Base-by-base conservation (phyloP, 176 grass and related monocot genomes). In the Dactylis glomerata region DNA sequence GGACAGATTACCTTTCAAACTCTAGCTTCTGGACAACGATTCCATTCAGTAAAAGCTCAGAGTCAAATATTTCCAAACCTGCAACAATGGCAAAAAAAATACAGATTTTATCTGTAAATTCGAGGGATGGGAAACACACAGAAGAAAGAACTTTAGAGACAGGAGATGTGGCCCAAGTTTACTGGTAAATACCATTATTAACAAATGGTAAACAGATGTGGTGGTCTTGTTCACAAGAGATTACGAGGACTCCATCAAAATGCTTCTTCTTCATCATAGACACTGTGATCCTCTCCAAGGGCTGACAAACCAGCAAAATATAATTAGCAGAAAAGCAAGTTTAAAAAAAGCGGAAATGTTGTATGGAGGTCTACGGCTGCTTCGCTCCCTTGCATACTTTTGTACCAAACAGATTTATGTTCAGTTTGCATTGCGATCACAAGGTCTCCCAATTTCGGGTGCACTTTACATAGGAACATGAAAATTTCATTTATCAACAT, bases 1-100 rank as follows among this genome's bases (percentile, higher is more conserved):
- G 57, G 13, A 64, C 10, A 37, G 23, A 78, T 10, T 68, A 93
- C 96, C 93, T 95, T 51, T 83, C 80, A 20, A 95, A 95, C 81
- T 93, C 93, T 80, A 95, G 81, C 72, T 89, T 92, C 80, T 98
- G 96, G 13, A 78, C 88, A 27, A 93, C 81, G 57, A 95, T 98
- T 82, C 93, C 93, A 87, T 92, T 95, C 56, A 98, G 56, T 41
- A 98, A 80, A 81, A 98, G 85, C 85, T 93, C 96, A 4, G 96
- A 93, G 61, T 91, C 87, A 63, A 92, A 98, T 23, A 89, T 81
- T 73, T 77, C 76, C 14, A 91, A 83, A 40, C 96, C 96, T 98
- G 80, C n/a, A 90, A 73, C 15, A n/a, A 46, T 66, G 51, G 33
- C 19, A 67, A 24, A 75, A 75, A 1, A 45, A 75, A 16, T 51